Base-by-base conservation (phyloP, 805 yeast genomes). In the Metschnikowia cubensis region DNA sequence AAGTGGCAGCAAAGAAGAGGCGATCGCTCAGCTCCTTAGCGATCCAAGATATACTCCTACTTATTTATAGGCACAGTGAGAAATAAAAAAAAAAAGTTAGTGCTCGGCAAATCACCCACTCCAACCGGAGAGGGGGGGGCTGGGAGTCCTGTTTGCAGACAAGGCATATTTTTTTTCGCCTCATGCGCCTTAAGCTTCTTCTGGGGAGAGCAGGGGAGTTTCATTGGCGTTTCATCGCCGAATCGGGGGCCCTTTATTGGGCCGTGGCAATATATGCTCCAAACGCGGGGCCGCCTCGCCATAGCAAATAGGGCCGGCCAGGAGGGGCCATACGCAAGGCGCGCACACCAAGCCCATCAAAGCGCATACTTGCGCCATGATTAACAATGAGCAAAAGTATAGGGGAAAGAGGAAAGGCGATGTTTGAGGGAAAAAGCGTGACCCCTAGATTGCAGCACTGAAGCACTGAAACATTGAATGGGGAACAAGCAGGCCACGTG, bases 261-360 rank as follows among this genome's bases (percentile, higher is more conserved):
- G 15, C 35, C 6, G 35, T 14, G 25, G 25, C 25, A 13, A 20
- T 10, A 14, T 37, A 11, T 31, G 6, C 17, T 6, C n/a, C 32
- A 13, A 38, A 38, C 31, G 29, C 22, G 25, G 32, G 31, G 32
- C 31, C 41, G 32, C 13, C 7, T 21, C 15, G 32, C n/a, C 41
- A 37, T 15, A 22, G 32, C 29, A 42, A 42, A 18, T 18, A 7
- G 37, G 18, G 20, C 31, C 31, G 17, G 37, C 31, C 36, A 42
- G 45, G 45, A 42, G 45, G 15, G 45, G 15, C 29, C 32, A 42
- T 21, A 18, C 35, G 45, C 37, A 42, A 42, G 45, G 45, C 45
- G 45, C 45, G 45, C 31, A 33, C 35, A 32, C 35, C 21, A 22
- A 33, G 25, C 29, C 37, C 34, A 20, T 17, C 29, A 33, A 33